These are phyloP conservation scores for Sugiyamaella neomexicana DNA, from an alignment of 1,139 yeast genomes.

Conservation along the genomic window DNA sequence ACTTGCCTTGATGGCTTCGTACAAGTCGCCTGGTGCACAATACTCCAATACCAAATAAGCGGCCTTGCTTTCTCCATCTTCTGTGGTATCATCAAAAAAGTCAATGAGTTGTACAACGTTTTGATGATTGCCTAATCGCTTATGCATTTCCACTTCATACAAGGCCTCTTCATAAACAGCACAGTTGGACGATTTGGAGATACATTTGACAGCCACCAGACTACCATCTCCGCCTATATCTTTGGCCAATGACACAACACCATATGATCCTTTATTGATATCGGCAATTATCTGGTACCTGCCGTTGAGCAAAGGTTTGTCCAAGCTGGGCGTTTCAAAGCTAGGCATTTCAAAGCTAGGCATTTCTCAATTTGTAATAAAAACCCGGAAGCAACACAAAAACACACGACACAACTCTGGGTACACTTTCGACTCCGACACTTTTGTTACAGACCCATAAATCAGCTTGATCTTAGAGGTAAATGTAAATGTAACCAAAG, in stretches of 20 bases:
- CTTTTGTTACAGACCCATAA: background rate
- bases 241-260: conserved; percentile 83
- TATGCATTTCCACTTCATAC: conserved; percentile 76
- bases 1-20: conserved; percentile 85
- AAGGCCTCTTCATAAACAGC: conserved; percentile 55
- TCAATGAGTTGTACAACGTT: conserved; percentile 67
- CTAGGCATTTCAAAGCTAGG: conserved; percentile 2
- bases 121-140: conserved; percentile 52
- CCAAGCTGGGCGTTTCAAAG: conserved; percentile 4
- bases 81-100: conserved; percentile 60
- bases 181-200: conserved; percentile 39
- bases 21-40: conserved; percentile 87
- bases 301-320: conserved; percentile 36
- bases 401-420: background rate
- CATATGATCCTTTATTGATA: conserved; percentile 91
- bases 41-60: conserved; percentile 76
- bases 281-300: conserved; percentile 72
- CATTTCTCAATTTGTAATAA: background rate
- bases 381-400: background rate
- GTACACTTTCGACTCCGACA: too few relatives aligned
- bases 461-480: background rate
- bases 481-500: background rate
- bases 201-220: conserved; percentile 82
- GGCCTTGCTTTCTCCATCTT: conserved; percentile 39
- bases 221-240: conserved; percentile 49